A percentile compares a stretch with the other conserved stretches of the same genome.
Conservation (phyloP, 257 asterid genomes). For the Nicotiana noctiflora region DNA sequence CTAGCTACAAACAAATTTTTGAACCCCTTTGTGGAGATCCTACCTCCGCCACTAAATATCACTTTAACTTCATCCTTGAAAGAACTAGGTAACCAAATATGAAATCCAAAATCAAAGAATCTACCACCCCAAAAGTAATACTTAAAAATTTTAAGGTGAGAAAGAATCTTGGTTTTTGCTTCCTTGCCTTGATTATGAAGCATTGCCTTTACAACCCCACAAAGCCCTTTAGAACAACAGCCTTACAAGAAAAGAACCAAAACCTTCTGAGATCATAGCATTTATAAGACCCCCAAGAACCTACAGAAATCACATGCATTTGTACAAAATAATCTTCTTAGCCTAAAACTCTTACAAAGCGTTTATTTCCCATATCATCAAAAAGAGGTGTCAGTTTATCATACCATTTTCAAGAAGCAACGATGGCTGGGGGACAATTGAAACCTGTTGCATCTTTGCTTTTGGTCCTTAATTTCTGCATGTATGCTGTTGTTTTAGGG, state of each 20-base stretch:
- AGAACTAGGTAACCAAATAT: background rate
- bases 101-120: slow-evolving; percentile 6
- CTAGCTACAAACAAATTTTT: too few relatives aligned
- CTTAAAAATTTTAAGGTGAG: background rate
- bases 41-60: background rate
- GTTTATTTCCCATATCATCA: background rate
- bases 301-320: slow-evolving; percentile 13
- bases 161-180: slow-evolving; percentile 20
- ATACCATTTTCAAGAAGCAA: slow-evolving; percentile 1
- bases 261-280: background rate
- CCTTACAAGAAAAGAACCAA: slow-evolving; percentile 81
- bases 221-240: slow-evolving; percentile 29
- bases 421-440: slow-evolving; percentile 50
- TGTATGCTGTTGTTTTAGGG: slow-evolving; percentile 63
- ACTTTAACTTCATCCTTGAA: background rate
- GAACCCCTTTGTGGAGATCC: too few relatives aligned
- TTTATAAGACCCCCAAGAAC: slow-evolving; percentile 22
- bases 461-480: slow-evolving; percentile 76
- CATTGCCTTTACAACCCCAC: slow-evolving; percentile 49
- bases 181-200: slow-evolving; percentile 52
- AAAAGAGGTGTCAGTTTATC: background rate
- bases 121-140: slow-evolving; percentile 7
- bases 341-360: background rate
- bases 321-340: background rate
- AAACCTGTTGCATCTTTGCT: slow-evolving; percentile 59